Evolutionary conservation across 805 yeast genomes (phyloP).

Genomic region (Komagataella pseudopastoris): DNA sequence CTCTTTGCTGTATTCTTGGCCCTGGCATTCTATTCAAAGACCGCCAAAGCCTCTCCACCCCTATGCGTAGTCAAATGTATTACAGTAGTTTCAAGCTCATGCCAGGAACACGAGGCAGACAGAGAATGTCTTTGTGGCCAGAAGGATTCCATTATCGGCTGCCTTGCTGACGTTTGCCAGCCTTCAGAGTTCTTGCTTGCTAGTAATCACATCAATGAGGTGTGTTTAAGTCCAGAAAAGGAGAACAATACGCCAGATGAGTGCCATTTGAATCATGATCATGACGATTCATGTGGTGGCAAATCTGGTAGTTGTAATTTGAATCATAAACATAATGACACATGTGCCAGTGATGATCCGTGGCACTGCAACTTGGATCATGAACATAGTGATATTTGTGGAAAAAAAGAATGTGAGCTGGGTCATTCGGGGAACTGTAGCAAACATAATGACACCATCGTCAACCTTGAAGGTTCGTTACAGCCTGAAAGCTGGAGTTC

Average conservation of each 20-base stretch:
- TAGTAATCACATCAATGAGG: conserved; percentile 26
- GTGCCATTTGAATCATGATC: not conserved
- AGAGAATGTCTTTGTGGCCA: conserved; percentile 13
- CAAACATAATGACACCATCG: not conserved
- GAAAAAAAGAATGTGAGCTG: not conserved
- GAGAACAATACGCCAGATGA: not conserved
- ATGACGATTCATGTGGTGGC: not conserved
- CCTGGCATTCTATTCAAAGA: not conserved
- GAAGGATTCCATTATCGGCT: conserved; percentile 14
- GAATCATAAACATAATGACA: not conserved
- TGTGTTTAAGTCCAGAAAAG: not conserved
- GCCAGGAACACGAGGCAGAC: not conserved
- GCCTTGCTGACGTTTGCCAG: conserved; percentile 28
- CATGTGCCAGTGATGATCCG: not conserved
- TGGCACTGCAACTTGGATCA: not conserved
- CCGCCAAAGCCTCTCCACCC: not conserved
- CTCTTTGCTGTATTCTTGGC: not conserved
- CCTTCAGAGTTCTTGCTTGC: conserved; percentile 27
- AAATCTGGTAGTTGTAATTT: not conserved
- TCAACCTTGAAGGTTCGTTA: not conserved
- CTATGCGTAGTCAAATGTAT: not conserved
- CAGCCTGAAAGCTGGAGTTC: not conserved
- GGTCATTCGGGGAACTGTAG: not conserved
- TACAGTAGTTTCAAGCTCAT: not conserved
- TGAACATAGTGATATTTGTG: not conserved